Evolutionary conservation across 2,329 filamentous ascomycete species (phyloP).

Genomic region (Nemania bipapillata): DNA sequence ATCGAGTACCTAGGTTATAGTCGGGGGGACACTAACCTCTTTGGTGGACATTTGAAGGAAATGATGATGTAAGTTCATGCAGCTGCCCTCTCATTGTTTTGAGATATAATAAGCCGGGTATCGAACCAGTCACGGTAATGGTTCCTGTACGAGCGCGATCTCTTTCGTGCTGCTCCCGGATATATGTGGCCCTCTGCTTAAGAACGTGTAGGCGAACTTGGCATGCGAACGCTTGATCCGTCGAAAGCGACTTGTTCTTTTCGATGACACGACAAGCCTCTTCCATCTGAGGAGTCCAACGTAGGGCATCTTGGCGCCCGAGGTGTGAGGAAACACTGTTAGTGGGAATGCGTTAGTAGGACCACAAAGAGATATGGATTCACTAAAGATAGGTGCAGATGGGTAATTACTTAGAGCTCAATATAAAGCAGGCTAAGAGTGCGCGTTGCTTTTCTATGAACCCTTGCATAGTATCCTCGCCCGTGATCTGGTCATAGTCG

Average conservation of each 20-base stretch:
- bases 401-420: slow-evolving; percentile 44
- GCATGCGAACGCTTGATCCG: slow-evolving; percentile 49
- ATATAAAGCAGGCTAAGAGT: slow-evolving; percentile 50
- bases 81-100: slow-evolving; percentile 50
- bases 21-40: slow-evolving; percentile 32
- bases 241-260: slow-evolving; percentile 43
- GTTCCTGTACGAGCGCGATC: slow-evolving; percentile 25
- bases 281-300: slow-evolving; percentile 56
- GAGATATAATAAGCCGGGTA: slow-evolving; percentile 47
- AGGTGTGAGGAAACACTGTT: slow-evolving; percentile 51
- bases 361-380: neutral
- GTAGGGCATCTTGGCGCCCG: slow-evolving; percentile 50
- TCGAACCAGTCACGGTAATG: slow-evolving; percentile 29
- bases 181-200: slow-evolving; percentile 48
- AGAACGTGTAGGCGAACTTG: slow-evolving; percentile 55
- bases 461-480: slow-evolving; percentile 39
- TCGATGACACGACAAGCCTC: slow-evolving; percentile 49
- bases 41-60: slow-evolving; percentile 43
- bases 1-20: neutral
- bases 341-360: neutral
- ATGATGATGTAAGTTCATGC: slow-evolving; percentile 48
- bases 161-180: slow-evolving; percentile 49
- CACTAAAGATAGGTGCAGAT: neutral
- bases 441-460: slow-evolving; percentile 46
- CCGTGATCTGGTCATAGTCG: slow-evolving; percentile 29